A percentile compares a stretch with the other conserved stretches of the same genome.
Evolutionary conservation across 1,284 basidiomycete genomes (phyloP).

Genomic region (Microbotryum violaceum): DNA sequence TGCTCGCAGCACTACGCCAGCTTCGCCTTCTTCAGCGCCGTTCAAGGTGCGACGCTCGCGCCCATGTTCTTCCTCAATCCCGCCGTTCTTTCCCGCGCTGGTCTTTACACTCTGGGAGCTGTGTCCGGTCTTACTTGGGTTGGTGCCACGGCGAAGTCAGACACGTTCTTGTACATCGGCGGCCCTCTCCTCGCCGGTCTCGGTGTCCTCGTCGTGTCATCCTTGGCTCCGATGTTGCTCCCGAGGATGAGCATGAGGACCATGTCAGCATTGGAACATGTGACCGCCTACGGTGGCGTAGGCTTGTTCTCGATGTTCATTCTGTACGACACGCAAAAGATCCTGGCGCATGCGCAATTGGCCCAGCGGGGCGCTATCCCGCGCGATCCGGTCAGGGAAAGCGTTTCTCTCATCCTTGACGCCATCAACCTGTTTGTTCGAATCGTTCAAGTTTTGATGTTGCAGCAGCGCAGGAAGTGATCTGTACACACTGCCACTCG

Average conservation of each 20-base stretch:
- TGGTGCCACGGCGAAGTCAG: constrained; percentile 78
- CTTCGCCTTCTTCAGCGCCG: constrained; percentile 51
- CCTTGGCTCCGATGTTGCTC: constrained; percentile 76
- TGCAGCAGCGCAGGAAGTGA: constrained; percentile 40
- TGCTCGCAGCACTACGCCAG: constrained; percentile 48
- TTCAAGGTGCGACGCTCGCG: constrained; percentile 73
- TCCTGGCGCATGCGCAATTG: constrained; percentile 65
- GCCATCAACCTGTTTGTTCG: constrained; percentile 70
- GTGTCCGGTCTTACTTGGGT: constrained; percentile 65
- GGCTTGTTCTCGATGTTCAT: constrained; percentile 82
- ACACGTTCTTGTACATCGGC: constrained; percentile 69
- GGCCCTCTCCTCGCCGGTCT: constrained; percentile 57
- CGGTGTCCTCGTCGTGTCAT: constrained; percentile 75
- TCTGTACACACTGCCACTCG: too few species aligned
- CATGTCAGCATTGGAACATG: constrained; percentile 65
- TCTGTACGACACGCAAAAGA: constrained; percentile 64
- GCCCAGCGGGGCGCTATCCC: constrained; percentile 60
- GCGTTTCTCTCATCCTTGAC: constrained; percentile 51
- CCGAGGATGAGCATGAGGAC: constrained; percentile 66
- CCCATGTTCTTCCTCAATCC: constrained; percentile 80
- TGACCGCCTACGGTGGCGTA: constrained; percentile 57
- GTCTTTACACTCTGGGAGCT: constrained; percentile 77
- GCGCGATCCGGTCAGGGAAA: constrained; percentile 69
- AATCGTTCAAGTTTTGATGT: constrained; percentile 68
- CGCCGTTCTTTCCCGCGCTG: constrained; percentile 77